phyloP scores from a whole-genome alignment of 1,284 basidiomycete species.

The Acaromyces ingoldii region DNA sequence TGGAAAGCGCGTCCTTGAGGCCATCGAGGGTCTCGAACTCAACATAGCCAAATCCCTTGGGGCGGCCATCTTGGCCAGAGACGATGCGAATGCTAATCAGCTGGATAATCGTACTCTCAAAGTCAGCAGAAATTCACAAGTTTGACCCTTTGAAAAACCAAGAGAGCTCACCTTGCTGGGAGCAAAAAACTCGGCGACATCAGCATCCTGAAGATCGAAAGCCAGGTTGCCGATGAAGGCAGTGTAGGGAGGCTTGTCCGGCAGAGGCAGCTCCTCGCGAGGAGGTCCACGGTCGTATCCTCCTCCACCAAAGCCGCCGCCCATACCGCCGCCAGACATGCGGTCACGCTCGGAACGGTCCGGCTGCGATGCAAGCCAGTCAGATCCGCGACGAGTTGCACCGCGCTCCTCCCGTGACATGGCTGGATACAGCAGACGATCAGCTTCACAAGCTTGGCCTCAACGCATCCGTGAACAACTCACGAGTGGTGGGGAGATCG shows the following conservation, averaged over 20 bases:
- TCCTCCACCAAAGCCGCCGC: neutral
- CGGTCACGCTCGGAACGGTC: slow-evolving; percentile 38
- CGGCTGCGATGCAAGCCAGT: slow-evolving; percentile 29
- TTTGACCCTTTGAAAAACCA: neutral
- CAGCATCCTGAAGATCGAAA: slow-evolving; percentile 81
- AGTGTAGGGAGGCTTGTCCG: slow-evolving; percentile 90
- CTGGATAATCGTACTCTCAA: neutral
- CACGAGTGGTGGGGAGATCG: slow-evolving; percentile 44
- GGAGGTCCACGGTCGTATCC: slow-evolving; percentile 41
- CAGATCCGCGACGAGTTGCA: slow-evolving; percentile 20
- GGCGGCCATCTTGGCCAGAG: slow-evolving; percentile 76
- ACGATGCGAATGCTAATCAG: slow-evolving; percentile 78
- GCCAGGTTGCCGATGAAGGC: slow-evolving; percentile 93
- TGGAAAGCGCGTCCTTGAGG: slow-evolving; percentile 66
- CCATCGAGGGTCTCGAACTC: slow-evolving; percentile 81
- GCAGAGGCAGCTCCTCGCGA: slow-evolving; percentile 86
- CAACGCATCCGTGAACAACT: neutral
- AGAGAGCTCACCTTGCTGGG: slow-evolving; percentile 24
- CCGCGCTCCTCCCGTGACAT: neutral
- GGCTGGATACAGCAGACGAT: neutral
- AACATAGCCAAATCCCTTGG: slow-evolving; percentile 96
- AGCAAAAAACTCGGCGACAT: slow-evolving; percentile 67
- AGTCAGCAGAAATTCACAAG: neutral
- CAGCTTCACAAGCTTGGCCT: neutral
- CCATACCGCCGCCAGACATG: slow-evolving; percentile 15